Base-by-base conservation (phyloP, 192 early-diverging fungal genomes). In the Backusella sp. region DNA sequence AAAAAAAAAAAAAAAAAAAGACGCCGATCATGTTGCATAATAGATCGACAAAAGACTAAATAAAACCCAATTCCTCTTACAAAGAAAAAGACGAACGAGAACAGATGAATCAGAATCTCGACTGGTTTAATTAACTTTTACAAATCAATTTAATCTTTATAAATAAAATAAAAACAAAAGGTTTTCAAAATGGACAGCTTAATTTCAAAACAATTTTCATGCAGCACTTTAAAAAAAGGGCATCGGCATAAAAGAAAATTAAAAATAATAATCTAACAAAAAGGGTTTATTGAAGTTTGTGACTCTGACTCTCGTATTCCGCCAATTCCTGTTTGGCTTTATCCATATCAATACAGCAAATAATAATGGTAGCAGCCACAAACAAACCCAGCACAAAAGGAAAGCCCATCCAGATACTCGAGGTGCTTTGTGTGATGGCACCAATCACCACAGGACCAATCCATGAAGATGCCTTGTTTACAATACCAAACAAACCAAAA, bases 401-500 rank as follows among this genome's bases (percentile, higher is more conserved):
- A 30, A 70, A 80, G 19, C 75, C 74, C 21, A 65, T 49, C 70
- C 74, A 80, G 30, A 70, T 39, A 46, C 76, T 76, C 66, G 76
- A 70, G 6, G 79, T 80, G 11, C 59, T 41, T 34, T 80, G 70
- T 19, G 68, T 80, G 66, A 80, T 70, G 30, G 79, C 79, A 46
- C 49, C 79, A 56, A 80, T 82, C 71, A 81, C 72, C 2, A 77
- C 76, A 12, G 84, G 82, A 4, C 84, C 84, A 9, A 85, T 75
- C 75, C 79, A 82, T 15, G 82, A 79, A 44, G 79, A 82, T 15
- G 73, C 78, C 41, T 82, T 82, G 73, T 75, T 77, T 52, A 73
- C 77, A 67, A 85, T 80, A 66, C 84, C 84, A 72, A 85, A 85
- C 23, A 85, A 71, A n/a, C 73, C 80, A 59, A 85, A 85, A 59